Base-by-base conservation (phyloP, 768 basidiomycete genomes). In the Suillus decipiens region DNA sequence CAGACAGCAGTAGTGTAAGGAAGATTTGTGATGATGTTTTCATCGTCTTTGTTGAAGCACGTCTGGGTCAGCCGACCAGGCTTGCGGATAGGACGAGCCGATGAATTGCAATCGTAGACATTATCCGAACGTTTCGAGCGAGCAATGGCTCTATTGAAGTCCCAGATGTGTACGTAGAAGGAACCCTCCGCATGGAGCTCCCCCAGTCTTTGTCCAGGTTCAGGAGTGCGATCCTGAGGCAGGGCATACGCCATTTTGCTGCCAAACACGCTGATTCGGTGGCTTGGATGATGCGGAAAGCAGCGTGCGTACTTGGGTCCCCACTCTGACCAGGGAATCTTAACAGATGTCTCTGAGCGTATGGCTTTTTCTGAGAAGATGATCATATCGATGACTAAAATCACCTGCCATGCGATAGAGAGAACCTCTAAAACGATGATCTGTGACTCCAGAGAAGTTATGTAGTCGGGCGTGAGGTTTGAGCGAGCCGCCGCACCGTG, bases 261-360 rank as follows among this genome's bases (percentile, higher is more conserved):
- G 19, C 53, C 53, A 7, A 54, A 54, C 6, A 54, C 53, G 10
- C 34, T 55, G 53, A 55, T 55, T 36, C 10, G 17, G 53, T 54
- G 53, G 33, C 53, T 55, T 55, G 34, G 34, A 22, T 55, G 53
- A 36, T 55, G 53, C 34, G 53, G 34, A 55, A 55, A 55, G 53
- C 34, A 55, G n/a, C 53, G 7, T 12, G 53, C 12, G 14, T 55
- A 33, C 34, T 55, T 55, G 34, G 34, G 34, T 36, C 53, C 53
- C 53, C 34, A 55, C 11, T 55, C 53, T 3, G 34, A 55, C 53
- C 53, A 55, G 12, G 53, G 53, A 36, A 54, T 36, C 34, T 36
- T 33, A 12, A 55, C 34, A n/a, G 19, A n/a, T 22, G n/a, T 36
- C 33, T 54, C 33, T n/a, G 33, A 54, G 19, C 14, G 34, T n/a